These are phyloP conservation scores for Chlorella sp. DNA, from an alignment of 139 green algal genomes.

Conservation along the genomic window DNA sequence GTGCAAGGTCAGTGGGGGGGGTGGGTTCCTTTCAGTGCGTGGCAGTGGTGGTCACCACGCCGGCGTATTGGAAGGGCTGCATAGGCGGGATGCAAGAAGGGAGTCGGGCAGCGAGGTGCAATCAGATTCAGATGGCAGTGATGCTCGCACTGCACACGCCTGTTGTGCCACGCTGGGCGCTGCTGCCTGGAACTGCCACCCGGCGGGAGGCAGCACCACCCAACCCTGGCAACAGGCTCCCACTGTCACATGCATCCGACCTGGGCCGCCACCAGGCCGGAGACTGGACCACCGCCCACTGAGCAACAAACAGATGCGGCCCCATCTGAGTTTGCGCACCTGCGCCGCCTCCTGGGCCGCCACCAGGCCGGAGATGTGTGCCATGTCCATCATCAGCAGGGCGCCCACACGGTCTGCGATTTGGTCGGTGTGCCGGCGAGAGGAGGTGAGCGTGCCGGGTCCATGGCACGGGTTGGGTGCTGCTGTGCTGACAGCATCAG, in stretches of 20 bases:
- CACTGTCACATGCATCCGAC: too few relatives aligned
- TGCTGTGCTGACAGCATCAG: neutral
- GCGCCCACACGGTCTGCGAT: slow-evolving; percentile 71
- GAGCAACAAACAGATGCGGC: too few relatives aligned
- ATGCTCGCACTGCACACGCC: too few relatives aligned
- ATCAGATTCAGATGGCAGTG: too few relatives aligned
- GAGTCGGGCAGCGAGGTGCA: too few relatives aligned
- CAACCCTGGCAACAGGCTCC: too few relatives aligned
- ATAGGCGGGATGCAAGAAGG: too few relatives aligned
- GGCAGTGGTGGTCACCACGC: slow-evolving; percentile 82
- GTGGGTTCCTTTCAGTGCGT: neutral
- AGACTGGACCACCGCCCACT: too few relatives aligned
- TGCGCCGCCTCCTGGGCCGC: slow-evolving; percentile 58
- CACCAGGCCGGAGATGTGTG: slow-evolving; percentile 85
- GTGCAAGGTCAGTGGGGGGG: too few relatives aligned
- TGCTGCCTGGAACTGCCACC: too few relatives aligned
- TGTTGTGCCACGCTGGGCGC: too few relatives aligned
- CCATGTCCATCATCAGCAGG: slow-evolving; percentile 88
- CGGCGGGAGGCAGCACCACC: too few relatives aligned
- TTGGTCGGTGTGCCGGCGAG: neutral
- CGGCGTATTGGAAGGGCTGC: slow-evolving; percentile 79
- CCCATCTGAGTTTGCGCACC: slow-evolving; percentile 9
- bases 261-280: neutral
- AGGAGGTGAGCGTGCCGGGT: neutral
- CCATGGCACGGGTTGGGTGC: neutral